Evolutionary conservation across 164 flowering plant species (phyloP), one percentile per base, ranked within the genome.

Genomic region (Malania oleifera): DNA sequence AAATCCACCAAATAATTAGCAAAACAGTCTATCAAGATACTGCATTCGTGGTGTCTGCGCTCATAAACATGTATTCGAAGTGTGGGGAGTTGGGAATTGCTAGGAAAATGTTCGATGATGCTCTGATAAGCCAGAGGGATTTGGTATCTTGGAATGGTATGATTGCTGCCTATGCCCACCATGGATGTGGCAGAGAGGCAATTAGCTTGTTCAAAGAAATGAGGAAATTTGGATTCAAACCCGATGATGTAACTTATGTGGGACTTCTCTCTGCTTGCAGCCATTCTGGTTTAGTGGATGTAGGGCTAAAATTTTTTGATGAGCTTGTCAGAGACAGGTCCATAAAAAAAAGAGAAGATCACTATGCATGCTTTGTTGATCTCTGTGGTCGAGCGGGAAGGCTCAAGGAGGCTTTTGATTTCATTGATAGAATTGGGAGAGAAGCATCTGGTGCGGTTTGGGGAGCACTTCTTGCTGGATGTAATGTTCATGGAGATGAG

Each of bases 171-270:
- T 43, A 24, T 43, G 60, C 49, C 9, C 29, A 56, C 28, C 60
- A 56, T 43, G 60, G 60, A 1, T 2, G 13, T 24, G 61, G 51
- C 7, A 31, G 6, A 39, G 35, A 43, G 20, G 61, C 61, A 2
- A 29, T 58, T 9, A 1, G 14, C 34, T 58, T 58, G 47, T 44
- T 58, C 19, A n/a, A 58, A 28, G 52, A 58, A 31, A 58, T 58
- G 61, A 24, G n/a, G 7, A 20, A 24, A 14, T 23, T 2, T 12
- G 61, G 61, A 1, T 43, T 58, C 51, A 58, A 44, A 45, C 61
- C 61, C 17, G 52, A 58, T 22, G 52, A 58, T 46, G 52, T 44
- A 3, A 58, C 61, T 1, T 58, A 58, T 18, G 61, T 58, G 5
- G 61, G 51, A 9, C 15, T 58, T 50, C 35, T 58, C 10, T 56